A percentile compares a stretch with the other conserved stretches of the same genome.
Evolutionary conservation across 495 filamentous ascomycete genomes (phyloP).

Genomic region (Aspergillus asperescens): DNA sequence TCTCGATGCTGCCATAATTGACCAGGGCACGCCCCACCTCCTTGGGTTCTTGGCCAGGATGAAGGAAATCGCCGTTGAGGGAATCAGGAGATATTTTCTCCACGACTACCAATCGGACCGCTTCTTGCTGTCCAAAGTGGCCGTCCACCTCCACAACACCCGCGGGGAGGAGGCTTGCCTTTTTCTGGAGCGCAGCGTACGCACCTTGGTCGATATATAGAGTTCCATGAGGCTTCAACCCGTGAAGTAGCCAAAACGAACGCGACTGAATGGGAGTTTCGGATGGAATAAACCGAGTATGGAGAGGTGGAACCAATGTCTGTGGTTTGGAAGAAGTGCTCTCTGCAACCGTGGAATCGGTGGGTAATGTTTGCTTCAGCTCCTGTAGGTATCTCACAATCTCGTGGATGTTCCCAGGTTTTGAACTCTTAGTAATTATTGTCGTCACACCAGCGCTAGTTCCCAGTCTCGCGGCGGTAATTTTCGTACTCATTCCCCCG

Average conservation of each 20-base stretch:
- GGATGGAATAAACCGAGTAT: constrained; percentile 91
- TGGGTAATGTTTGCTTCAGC: constrained; percentile 28
- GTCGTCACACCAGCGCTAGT: constrained; percentile 95
- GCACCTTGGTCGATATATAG: constrained; percentile 89
- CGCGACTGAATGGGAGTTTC: constrained; percentile 81
- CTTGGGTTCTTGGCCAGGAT: constrained; percentile 46
- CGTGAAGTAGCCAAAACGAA: constrained; percentile 95
- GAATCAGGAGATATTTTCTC: constrained; percentile 42
- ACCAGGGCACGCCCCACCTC: constrained; percentile 91
- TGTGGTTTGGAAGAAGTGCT: background rate
- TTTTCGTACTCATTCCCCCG: constrained; percentile 98
- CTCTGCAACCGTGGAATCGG: constrained; percentile 20
- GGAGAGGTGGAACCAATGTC: constrained; percentile 56
- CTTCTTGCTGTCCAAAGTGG: constrained; percentile 84
- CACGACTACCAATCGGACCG: constrained; percentile 76
- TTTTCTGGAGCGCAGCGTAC: constrained; percentile 66
- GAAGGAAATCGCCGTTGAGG: constrained; percentile 40
- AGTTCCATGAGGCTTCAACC: constrained; percentile 85
- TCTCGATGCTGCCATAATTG: constrained; percentile 84
- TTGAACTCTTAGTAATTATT: constrained; percentile 86
- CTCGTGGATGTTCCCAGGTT: constrained; percentile 82
- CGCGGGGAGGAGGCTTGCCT: constrained; percentile 85
- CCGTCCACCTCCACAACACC: constrained; percentile 89
- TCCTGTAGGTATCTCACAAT: constrained; percentile 80
- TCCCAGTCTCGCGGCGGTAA: constrained; percentile 87